Base-by-base conservation (phyloP, 176 grass and related monocot species). In the Rhipidocladum racemiflorum region DNA sequence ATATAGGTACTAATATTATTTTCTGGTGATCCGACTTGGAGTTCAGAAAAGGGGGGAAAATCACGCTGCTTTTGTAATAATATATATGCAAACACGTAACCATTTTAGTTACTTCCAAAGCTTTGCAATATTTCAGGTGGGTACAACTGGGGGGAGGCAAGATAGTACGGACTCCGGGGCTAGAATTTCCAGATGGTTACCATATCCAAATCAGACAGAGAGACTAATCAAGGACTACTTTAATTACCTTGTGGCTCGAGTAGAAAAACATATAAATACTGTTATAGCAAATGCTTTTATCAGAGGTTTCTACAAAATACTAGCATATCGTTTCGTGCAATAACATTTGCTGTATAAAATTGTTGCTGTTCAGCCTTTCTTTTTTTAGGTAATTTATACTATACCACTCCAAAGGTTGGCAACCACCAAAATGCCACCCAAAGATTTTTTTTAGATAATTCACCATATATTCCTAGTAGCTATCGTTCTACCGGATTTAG, bases 121-220 rank as follows among this genome's bases (percentile, higher is more conserved):
- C 18, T 78, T 54, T 15, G 44, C 23, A 24, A 43, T 5, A 38
- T 81, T 84, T 80, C 69, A 90, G 88, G 83, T 90, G 83, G 77
- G 82, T 71, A 74, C 72, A 38, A n/a, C 36, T 86, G 40, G 56
- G 73, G 20, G 77, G 83, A 64, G 77, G 88, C 70, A 72, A 69
- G 65, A 29, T 82, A 71, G 59, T 79, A 3, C 82, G 88, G 17
- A 64, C 17, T 56, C 83, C 79, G 9, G 88, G 88, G 4, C 64
- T 90, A 48, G 77, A 90, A 90, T 86, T 89, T 76, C 70, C 83
- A 23, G 71, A 86, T 17, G 83, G 83, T 9, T 81, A 76, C 21
- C 59, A 56, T 43, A 65, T 90, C 29, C 70, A 90, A 86, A 72
- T 90, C 15, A 68, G 65, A 44, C 61, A 35, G 24, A 32, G 50